Conservation (phyloP, 1,284 basidiomycete genomes). For the Waitea zeae region DNA sequence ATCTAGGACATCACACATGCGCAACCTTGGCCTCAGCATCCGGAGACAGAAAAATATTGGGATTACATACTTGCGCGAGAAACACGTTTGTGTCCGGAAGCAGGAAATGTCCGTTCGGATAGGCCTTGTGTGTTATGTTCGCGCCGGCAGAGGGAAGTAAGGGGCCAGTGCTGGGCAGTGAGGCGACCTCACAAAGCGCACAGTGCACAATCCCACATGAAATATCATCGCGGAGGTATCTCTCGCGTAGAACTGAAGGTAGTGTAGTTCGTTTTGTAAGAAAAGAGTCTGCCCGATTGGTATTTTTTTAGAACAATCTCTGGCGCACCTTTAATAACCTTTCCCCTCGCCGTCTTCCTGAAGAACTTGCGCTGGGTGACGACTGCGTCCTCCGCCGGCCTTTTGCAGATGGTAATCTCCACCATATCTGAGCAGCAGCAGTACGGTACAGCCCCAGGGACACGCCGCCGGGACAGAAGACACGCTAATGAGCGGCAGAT, state of each 20-base stretch:
- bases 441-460: too few species aligned
- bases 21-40: background rate
- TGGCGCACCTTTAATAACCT: constrained; percentile 80
- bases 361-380: constrained; percentile 79
- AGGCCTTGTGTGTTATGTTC: constrained; percentile 27
- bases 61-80: constrained; percentile 58
- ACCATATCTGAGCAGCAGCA: constrained; percentile 18
- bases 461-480: too few species aligned
- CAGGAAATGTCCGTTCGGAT: constrained; percentile 61
- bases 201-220: constrained; percentile 78
- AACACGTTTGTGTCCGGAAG: constrained; percentile 95
- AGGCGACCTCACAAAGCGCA: constrained; percentile 26
- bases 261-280: background rate
- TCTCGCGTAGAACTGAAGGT: constrained; percentile 68
- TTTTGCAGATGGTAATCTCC: constrained; percentile 66
- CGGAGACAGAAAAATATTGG: background rate
- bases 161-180: constrained; percentile 13
- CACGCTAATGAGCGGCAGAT: too few species aligned
- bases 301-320: too few species aligned
- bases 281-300: too few species aligned
- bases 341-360: constrained; percentile 89
- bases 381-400: constrained; percentile 54
- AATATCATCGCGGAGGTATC: constrained; percentile 89
- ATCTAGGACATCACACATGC: constrained; percentile 33
- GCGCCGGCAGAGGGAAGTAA: constrained; percentile 30